Evolutionary conservation across 2,329 filamentous ascomycete species (phyloP).

Genomic region (Neopestalotiopsis rosae): DNA sequence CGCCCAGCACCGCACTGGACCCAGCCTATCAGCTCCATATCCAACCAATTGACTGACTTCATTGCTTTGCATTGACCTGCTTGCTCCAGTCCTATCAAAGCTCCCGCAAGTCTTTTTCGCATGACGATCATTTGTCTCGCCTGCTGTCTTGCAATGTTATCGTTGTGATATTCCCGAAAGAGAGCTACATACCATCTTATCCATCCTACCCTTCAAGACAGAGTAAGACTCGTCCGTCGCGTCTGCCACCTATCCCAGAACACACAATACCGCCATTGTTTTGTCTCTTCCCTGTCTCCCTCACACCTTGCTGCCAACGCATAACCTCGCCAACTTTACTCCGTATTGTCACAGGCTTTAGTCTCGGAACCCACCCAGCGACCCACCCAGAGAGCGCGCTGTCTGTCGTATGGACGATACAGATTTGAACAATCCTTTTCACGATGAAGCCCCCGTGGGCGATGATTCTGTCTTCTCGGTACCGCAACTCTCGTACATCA

Average conservation of each 20-base stretch:
- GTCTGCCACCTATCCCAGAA: neutral
- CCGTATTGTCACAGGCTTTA: neutral
- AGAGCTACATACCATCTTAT: neutral
- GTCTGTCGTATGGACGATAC: conserved; percentile 40
- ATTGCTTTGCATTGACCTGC: neutral
- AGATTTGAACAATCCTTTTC: conserved; percentile 37
- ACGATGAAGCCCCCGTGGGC: conserved; percentile 39
- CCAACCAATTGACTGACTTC: conserved; percentile 7
- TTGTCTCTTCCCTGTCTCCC: neutral
- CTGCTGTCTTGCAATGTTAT: conserved; percentile 3
- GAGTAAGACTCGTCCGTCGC: neutral
- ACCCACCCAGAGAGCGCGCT: conserved; percentile 17
- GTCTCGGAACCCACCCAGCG: conserved; percentile 9
- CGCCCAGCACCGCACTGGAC: too few species aligned
- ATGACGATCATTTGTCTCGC: conserved; percentile 6
- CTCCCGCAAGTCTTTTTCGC: neutral
- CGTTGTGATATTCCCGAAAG: neutral
- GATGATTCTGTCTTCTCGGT: conserved; percentile 40
- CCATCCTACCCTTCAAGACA: neutral
- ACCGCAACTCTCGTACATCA: conserved; percentile 21
- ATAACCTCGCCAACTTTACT: neutral
- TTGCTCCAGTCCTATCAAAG: conserved; percentile 1
- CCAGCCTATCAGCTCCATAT: neutral
- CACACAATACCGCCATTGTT: conserved; percentile 5
- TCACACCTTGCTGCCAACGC: neutral